Conservation (phyloP, 345 rosid genomes). For the Pugionium dolabratum region DNA sequence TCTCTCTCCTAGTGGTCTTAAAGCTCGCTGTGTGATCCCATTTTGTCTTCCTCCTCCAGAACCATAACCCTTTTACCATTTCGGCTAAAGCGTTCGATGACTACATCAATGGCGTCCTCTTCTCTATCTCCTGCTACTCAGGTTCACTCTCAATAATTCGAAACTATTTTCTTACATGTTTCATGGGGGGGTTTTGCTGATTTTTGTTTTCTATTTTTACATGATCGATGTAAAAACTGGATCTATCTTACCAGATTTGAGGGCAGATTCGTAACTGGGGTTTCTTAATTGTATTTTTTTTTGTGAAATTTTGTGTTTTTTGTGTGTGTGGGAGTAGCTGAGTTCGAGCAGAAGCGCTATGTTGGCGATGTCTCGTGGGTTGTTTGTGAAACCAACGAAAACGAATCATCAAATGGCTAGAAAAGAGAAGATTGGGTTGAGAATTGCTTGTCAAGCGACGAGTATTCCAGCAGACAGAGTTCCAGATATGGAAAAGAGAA, state of each 20-base stretch:
- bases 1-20: slow-evolving; percentile 44
- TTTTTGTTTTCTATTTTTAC: too few relatives aligned
- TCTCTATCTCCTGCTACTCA: slow-evolving; percentile 66
- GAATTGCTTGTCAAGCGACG: slow-evolving; percentile 71
- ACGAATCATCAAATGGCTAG: slow-evolving; percentile 44
- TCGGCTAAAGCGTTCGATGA: slow-evolving; percentile 16
- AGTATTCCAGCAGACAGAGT: slow-evolving; percentile 76
- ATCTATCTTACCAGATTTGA: too few relatives aligned
- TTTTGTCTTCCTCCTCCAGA: slow-evolving; percentile 33
- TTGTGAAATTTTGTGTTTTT: background rate
- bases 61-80: background rate
- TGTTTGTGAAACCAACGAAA: slow-evolving; percentile 50
- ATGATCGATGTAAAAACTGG: too few relatives aligned
- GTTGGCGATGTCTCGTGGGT: slow-evolving; percentile 55
- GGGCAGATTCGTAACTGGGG: too few relatives aligned
- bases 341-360: slow-evolving; percentile 65
- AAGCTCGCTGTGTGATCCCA: slow-evolving; percentile 31
- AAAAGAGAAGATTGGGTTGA: slow-evolving; percentile 50
- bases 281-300: too few relatives aligned
- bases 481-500: slow-evolving; percentile 90
- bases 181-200: background rate
- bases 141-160: slow-evolving; percentile 46
- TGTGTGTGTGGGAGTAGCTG: slow-evolving; percentile 40
- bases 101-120: slow-evolving; percentile 66
- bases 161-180: background rate